Conservation (phyloP, 2,329 filamentous ascomycete genomes). For the Hymenotorrendiella dingleyae region DNA sequence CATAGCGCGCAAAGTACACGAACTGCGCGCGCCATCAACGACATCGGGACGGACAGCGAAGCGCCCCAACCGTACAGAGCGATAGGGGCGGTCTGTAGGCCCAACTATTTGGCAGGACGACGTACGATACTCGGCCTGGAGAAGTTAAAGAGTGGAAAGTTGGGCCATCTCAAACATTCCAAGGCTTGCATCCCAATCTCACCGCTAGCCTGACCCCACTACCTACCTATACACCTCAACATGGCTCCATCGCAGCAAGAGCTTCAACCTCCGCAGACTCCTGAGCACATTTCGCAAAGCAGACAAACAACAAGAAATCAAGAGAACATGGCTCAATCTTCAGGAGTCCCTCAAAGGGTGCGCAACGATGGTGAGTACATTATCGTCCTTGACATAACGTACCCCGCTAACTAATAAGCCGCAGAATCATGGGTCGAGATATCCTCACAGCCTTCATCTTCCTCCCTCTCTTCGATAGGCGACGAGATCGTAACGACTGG, state of each 20-base stretch:
- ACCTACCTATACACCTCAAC: conserved; percentile 3
- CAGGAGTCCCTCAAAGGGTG: conserved; percentile 11
- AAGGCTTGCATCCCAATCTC: neutral
- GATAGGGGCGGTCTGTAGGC: neutral
- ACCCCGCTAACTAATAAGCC: conserved; percentile 3
- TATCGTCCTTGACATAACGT: conserved; percentile 3
- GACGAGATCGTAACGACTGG: conserved; percentile 92
- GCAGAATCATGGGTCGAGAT: conserved; percentile 96
- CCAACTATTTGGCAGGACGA: neutral
- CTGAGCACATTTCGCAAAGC: neutral
- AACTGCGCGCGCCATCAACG: neutral
- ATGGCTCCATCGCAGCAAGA: conserved; percentile 5
- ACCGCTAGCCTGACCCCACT: conserved; percentile 6
- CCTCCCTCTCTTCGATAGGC: conserved; percentile 76
- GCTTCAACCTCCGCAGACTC: neutral
- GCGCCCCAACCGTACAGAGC: conserved; percentile 1
- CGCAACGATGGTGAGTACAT: conserved; percentile 25
- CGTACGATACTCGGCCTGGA: neutral
- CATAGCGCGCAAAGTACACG: neutral
- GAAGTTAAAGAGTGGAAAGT: neutral
- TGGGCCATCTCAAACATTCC: neutral
- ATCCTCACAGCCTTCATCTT: conserved; percentile 86
- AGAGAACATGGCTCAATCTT: conserved; percentile 10
- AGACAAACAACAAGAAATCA: conserved; percentile 3
- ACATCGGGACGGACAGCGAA: neutral